Percentiles rank a stretch among this genome's conserved stretches.
phyloP scores from a whole-genome alignment of 2,329 filamentous ascomycete species.

The Sporothrix luriei region DNA sequence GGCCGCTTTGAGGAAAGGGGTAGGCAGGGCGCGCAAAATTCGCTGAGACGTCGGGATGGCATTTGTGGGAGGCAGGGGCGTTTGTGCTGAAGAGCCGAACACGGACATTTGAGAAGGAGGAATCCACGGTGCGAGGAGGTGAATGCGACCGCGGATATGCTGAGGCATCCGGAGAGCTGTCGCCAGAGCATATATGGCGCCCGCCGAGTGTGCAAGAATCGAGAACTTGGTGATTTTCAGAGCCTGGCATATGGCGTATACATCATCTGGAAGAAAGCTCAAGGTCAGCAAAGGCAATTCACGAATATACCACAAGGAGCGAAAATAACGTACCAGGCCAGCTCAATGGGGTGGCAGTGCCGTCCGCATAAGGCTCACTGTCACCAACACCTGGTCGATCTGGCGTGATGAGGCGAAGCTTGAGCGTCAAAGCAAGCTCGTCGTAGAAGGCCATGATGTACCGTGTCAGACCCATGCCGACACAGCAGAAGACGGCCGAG shows the following conservation, averaged over 20 bases:
- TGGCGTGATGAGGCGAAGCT: constrained; percentile 86
- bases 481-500: constrained; percentile 91
- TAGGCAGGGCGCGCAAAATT: constrained; percentile 85
- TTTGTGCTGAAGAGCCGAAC: constrained; percentile 69
- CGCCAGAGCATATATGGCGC: constrained; percentile 95
- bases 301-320: constrained; percentile 28
- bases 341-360: constrained; percentile 80
- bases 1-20: constrained; percentile 86
- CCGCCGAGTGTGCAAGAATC: constrained; percentile 91
- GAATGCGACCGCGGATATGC: constrained; percentile 90
- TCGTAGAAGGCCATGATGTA: constrained; percentile 98
- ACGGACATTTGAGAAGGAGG: constrained; percentile 90
- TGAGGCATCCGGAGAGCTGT: constrained; percentile 95
- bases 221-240: constrained; percentile 95
- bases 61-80: constrained; percentile 71
- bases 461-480: constrained; percentile 95
- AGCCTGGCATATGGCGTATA: constrained; percentile 88
- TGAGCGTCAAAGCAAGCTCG: constrained; percentile 85
- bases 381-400: constrained; percentile 93
- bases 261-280: constrained; percentile 62
- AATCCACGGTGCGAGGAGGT: constrained; percentile 95
- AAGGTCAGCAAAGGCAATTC: constrained; percentile 12
- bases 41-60: constrained; percentile 89
- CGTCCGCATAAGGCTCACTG: constrained; percentile 81
- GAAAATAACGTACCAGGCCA: constrained; percentile 75